A percentile compares a stretch with the other conserved stretches of the same genome.
Conservation (phyloP, 257 asterid species). For the Anisodus acutangulus region DNA sequence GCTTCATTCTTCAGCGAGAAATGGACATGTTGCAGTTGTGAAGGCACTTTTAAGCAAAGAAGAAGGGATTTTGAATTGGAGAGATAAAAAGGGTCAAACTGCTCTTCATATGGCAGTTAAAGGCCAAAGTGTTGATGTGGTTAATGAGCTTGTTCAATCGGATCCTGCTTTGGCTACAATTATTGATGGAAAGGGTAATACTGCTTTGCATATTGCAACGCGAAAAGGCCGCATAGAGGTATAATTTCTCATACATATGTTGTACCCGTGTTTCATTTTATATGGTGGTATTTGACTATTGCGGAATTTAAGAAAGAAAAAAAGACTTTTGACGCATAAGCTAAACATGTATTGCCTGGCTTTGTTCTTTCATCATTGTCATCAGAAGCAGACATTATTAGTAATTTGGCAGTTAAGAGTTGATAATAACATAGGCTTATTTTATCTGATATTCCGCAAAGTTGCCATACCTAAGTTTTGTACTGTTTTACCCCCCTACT, state of each 20-base stretch:
- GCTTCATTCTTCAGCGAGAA: constrained; percentile 74
- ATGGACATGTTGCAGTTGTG: constrained; percentile 66
- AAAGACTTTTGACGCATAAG: not conserved
- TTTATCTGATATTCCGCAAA: not conserved
- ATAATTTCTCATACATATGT: constrained; percentile 14
- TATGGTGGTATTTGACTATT: not conserved
- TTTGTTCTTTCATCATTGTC: not conserved
- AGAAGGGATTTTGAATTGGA: constrained; percentile 57
- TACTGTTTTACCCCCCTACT: not conserved
- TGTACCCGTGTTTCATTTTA: not conserved
- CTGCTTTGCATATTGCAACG: constrained; percentile 71
- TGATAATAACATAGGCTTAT: not conserved
- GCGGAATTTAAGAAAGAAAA: not conserved
- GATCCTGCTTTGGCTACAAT: constrained; percentile 48
- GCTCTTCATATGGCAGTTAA: constrained; percentile 90
- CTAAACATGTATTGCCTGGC: not conserved
- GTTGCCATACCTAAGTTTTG: not conserved
- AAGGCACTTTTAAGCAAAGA: constrained; percentile 67
- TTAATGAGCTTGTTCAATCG: constrained; percentile 54
- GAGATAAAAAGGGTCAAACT: constrained; percentile 80
- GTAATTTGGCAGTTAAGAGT: not conserved
- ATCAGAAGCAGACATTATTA: not conserved
- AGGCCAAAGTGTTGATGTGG: constrained; percentile 55
- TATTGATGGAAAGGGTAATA: constrained; percentile 69
- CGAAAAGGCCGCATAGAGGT: constrained; percentile 70